Conservation (phyloP, 2,329 filamentous ascomycete genomes). For the Trichoderma endophyticum region DNA sequence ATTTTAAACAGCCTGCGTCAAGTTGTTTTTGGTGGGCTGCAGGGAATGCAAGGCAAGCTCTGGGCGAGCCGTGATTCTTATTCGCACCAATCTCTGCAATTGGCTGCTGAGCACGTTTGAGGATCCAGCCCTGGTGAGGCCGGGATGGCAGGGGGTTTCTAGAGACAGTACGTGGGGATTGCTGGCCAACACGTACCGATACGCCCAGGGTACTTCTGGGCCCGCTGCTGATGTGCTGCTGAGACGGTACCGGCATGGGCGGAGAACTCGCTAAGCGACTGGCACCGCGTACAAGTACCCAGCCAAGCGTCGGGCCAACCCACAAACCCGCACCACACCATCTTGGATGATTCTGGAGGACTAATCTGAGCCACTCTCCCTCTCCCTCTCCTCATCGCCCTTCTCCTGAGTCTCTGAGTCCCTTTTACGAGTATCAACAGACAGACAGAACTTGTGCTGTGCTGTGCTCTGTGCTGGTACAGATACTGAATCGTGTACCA, state of each 20-base stretch:
- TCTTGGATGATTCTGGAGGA: not conserved
- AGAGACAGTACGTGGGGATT: not conserved
- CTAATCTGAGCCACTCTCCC: constrained; percentile 11
- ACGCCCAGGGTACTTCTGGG: not conserved
- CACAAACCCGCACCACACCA: constrained; percentile 16
- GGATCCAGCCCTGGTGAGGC: constrained; percentile 17
- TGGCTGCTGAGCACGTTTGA: constrained; percentile 7
- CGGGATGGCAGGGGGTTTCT: not conserved
- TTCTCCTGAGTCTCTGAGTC: not conserved
- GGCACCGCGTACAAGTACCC: not conserved
- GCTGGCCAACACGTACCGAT: not conserved
- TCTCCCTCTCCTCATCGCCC: constrained; percentile 6
- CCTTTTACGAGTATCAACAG: not conserved
- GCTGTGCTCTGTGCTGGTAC: not conserved
- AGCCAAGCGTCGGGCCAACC: constrained; percentile 8
- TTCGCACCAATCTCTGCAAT: not conserved
- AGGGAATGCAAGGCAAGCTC: constrained; percentile 17
- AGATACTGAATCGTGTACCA: not conserved
- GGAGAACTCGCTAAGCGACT: not conserved
- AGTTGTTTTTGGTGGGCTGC: constrained; percentile 16
- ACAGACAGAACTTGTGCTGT: not conserved
- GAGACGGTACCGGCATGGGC: not conserved
- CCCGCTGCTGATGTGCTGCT: not conserved
- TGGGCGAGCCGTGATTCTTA: not conserved
- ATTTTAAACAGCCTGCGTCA: constrained; percentile 15